Evolutionary conservation across 176 grass and related monocot genomes (phyloP), one percentile per base, ranked within the genome.

Genomic region (Phoenix roebelenii): DNA sequence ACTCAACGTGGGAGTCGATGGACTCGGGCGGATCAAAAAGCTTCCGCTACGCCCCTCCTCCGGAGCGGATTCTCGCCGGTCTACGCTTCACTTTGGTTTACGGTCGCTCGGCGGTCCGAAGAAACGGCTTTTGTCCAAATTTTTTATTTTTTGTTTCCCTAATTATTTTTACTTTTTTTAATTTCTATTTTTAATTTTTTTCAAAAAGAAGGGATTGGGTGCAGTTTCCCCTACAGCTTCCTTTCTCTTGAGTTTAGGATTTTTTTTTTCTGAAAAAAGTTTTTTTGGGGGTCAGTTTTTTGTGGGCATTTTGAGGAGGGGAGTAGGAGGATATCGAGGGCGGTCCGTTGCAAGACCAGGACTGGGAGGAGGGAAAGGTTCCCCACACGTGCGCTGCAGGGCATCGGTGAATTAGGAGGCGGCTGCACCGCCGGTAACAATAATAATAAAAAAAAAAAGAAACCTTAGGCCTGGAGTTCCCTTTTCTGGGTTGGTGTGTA

Each of bases 181-280:
- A 2, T 12, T 44, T 44, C 3, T 12, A 62, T 20, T 63, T 20
- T 64, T 23, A 52, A 23, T 16, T 70, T 28, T 28, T 20, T 15
- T 44, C 1, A 7, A 18, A 24, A 39, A 44, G 1, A 70, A 7
- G 22, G 25, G 15, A 63, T 57, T 56, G 65, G 74, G 70, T 22
- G 65, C 30, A 69, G 74, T 63, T 69, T 39, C 56, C 74, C 16
- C 56, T 62, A 70, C 74, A 65, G 57, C 65, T 60, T 26, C 12
- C 35, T 44, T 44, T 44, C 35, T 44, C 35, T 12, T 39, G 35
- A 44, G 6, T 12, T 44, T 3, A 12, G 35, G 1, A 44, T 12
- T 44, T 60, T 60, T 39, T 18, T 39, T 19, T 39, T 18, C 5
- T 12, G 20, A 20, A 20, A 20, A 20, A 20, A 20, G 20, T 28